Base-by-base conservation (phyloP, 306 rosid genomes). In the Casuarina equisetifolia region DNA sequence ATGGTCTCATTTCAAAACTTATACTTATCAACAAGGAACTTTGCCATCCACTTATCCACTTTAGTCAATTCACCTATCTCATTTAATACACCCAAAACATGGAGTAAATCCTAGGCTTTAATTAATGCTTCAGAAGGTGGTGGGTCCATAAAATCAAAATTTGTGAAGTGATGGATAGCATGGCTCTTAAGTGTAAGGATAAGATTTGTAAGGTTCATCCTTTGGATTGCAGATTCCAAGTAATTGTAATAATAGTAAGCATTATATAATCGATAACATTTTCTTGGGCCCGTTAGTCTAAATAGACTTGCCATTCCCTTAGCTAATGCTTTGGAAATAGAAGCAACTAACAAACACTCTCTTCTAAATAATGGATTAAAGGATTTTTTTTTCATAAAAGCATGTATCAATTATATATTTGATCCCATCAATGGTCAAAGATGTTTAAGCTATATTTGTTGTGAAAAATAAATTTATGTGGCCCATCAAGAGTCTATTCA, bases 101-200 rank as follows among this genome's bases (percentile, higher is more conserved):
- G 91, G 20, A 95, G 92, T 81, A 92, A 80, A 82, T 95, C 99
- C 82, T 92, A 77, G 66, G 99, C 94, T 86, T 95, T 95, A 79
- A 92, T 79, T 73, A 95, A 83, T 62, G 98, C 97, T 83, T 95
- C 96, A 43, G 97, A 90, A 32, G 98, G 98, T 12, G 97, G 98
- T 72, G 96, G 99, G 81, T 95, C 99, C 99, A 95, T 95, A 80
- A 92, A 95, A 82, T 92, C 97, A 82, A 92, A 95, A 81, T 91
- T 83, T 58, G 91, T 49, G 35, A 92, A 79, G 82, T 95, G 97
- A 62, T 91, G 89, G 78, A 95, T 95, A 50, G 96, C 97, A 63
- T 92, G 96, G 79, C 97, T 91, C 89, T 95, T 95, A 66, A 95
- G 86, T 58, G 83, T 85, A 81, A 95, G 89, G 55, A 95, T 96